phyloP scores from a whole-genome alignment of 2,329 filamentous ascomycete species.

The Hymenoscyphus occultus region DNA sequence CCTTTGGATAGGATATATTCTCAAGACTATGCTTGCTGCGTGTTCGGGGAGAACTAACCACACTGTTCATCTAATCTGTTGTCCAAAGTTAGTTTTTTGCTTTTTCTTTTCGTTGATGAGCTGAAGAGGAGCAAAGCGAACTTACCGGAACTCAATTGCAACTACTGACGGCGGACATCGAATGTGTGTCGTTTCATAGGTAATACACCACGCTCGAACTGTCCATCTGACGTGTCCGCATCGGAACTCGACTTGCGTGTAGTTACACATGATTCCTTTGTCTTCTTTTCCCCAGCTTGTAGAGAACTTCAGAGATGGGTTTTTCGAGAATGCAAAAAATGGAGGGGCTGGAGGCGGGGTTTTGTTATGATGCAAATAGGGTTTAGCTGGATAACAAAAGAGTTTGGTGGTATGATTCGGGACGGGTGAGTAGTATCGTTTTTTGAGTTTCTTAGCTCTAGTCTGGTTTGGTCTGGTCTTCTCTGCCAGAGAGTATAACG shows the following conservation, averaged over 20 bases:
- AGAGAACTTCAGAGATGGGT: background rate
- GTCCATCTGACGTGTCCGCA: constrained; percentile 54
- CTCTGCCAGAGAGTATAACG: constrained; percentile 1
- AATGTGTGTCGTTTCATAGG: constrained; percentile 49
- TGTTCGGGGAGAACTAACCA: constrained; percentile 22
- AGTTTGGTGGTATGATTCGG: background rate
- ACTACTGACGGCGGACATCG: constrained; percentile 53
- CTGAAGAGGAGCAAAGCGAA: constrained; percentile 8
- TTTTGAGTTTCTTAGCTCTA: background rate
- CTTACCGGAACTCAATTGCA: constrained; percentile 31
- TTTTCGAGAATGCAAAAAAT: constrained; percentile 1
- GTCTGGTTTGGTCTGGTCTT: background rate
- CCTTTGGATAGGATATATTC: background rate
- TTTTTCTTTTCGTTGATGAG: background rate
- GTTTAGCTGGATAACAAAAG: background rate
- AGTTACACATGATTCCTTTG: constrained; percentile 52
- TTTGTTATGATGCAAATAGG: background rate
- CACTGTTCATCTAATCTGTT: constrained; percentile 33
- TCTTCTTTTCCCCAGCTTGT: background rate
- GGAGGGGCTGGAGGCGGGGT: background rate
- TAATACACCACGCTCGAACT: constrained; percentile 53
- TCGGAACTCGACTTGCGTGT: constrained; percentile 55
- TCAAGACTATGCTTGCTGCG: background rate
- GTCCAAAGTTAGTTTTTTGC: constrained; percentile 14
- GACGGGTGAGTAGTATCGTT: background rate